Percentiles rank a stretch among this genome's conserved stretches.
phyloP scores from a whole-genome alignment of 441 rosid species.

The Dalechampia spathulata region DNA sequence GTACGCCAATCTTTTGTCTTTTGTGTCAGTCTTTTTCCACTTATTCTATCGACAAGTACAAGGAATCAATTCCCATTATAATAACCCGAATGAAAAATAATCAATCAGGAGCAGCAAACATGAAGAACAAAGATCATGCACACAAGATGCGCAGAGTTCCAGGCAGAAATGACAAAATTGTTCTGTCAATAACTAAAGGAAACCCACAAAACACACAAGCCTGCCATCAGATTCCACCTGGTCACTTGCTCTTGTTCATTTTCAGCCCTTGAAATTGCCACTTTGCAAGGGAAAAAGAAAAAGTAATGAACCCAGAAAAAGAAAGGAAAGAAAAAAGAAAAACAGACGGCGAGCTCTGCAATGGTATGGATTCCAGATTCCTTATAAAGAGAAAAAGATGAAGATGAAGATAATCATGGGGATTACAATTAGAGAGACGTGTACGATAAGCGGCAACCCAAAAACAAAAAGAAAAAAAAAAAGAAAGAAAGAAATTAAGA shows the following conservation, averaged over 20 bases:
- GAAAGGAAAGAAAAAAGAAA: constrained; percentile 13
- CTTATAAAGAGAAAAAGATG: no score
- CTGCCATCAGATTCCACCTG: constrained; percentile 7
- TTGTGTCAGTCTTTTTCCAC: background rate
- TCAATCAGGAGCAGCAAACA: constrained; percentile 8
- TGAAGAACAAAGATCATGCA: background rate
- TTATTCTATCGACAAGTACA: constrained; percentile 14
- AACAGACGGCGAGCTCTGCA: no score
- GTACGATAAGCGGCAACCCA: no score
- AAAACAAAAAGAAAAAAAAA: constrained; percentile 8
- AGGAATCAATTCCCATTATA: constrained; percentile 15
- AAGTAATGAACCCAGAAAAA: background rate
- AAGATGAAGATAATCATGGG: background rate
- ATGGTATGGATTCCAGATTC: no score
- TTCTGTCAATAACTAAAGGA: constrained; percentile 9
- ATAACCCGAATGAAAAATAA: constrained; percentile 11
- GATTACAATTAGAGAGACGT: background rate
- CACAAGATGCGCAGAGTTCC: background rate
- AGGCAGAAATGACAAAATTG: constrained; percentile 7
- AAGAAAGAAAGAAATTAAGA: background rate
- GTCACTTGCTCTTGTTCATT: constrained; percentile 3
- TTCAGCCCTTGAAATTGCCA: constrained; percentile 11
- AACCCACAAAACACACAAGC: background rate
- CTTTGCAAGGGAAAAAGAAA: background rate
- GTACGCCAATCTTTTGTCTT: constrained; percentile 5